A percentile compares a stretch with the other conserved stretches of the same genome.
Conservation (phyloP, 179 eudicot genomes). For the Amaranthus tricolor region DNA sequence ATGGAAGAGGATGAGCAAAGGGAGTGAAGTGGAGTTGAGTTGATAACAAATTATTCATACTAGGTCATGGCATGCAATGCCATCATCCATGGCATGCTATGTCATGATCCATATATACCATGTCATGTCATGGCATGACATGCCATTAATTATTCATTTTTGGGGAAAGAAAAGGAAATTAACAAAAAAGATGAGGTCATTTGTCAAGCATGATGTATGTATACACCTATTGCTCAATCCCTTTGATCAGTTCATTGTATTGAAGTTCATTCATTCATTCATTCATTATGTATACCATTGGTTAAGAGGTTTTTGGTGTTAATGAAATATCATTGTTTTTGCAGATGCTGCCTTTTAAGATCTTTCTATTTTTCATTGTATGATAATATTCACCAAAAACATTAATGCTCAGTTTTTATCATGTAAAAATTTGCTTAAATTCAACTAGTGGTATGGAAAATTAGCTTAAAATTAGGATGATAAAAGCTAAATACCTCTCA, state of each 20-base stretch:
- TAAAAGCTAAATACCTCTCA: too few relatives aligned
- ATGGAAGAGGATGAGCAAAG: constrained; percentile 25
- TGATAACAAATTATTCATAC: too few relatives aligned
- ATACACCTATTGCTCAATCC: constrained; percentile 24
- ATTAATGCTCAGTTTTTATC: too few relatives aligned
- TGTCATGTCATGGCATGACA: background rate
- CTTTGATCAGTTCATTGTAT: constrained; percentile 9
- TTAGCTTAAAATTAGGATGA: too few relatives aligned
- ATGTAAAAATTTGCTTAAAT: too few relatives aligned
- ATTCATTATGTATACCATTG: background rate
- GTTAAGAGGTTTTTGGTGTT: background rate
- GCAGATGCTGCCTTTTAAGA: background rate
- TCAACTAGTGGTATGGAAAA: too few relatives aligned
- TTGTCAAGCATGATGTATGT: background rate
- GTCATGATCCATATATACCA: too few relatives aligned
- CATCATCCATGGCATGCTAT: constrained; percentile 4
- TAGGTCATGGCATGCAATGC: constrained; percentile 1
- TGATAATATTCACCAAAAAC: too few relatives aligned
- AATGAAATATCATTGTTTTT: background rate
- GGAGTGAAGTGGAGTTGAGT: constrained; percentile 23
- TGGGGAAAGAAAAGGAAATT: background rate
- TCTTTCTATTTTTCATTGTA: too few relatives aligned
- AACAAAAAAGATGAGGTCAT: background rate
- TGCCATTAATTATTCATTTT: constrained; percentile 13
- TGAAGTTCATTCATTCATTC: background rate